phyloP scores from a whole-genome alignment of 2,329 filamentous ascomycete genomes.

The Apiospora sp. region DNA sequence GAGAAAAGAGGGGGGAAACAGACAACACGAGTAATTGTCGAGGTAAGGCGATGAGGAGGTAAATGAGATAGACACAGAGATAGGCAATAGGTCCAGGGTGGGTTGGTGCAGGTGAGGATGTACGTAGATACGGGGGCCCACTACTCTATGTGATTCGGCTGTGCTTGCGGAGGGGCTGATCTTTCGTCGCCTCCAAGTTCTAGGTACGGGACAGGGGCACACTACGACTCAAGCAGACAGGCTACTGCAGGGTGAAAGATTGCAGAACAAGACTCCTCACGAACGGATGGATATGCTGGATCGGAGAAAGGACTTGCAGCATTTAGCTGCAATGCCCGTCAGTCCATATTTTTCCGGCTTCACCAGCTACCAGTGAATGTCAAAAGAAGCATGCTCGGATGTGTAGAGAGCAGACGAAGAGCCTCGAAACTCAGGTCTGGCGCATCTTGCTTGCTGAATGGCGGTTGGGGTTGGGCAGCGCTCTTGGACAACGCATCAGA shows the following conservation, averaged over 20 bases:
- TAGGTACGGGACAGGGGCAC: conserved; percentile 15
- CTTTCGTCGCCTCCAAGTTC: conserved; percentile 7
- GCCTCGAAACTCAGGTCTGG: background rate
- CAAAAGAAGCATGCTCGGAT: background rate
- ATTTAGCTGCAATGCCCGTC: background rate
- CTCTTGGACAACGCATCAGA: conserved; percentile 23
- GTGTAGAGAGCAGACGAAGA: background rate
- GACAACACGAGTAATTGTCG: conserved; percentile 6
- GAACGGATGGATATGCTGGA: background rate
- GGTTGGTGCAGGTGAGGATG: conserved; percentile 12
- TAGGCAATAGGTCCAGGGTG: conserved; percentile 1
- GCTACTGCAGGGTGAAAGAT: conserved; percentile 16
- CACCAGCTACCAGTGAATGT: background rate
- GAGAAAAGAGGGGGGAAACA: background rate
- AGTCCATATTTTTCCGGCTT: background rate
- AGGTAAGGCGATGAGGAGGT: conserved; percentile 2
- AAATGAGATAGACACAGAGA: conserved; percentile 3
- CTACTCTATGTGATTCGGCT: conserved; percentile 22
- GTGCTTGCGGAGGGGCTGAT: conserved; percentile 22
- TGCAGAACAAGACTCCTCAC: conserved; percentile 2
- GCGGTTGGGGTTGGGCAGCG: conserved; percentile 23
- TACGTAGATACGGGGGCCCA: conserved; percentile 15
- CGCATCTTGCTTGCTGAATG: background rate
- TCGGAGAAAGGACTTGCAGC: background rate
- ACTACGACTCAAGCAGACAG: conserved; percentile 14